These are phyloP conservation scores for Pichia sp. DNA, from an alignment of 1,139 yeast species.

Conservation along the genomic window DNA sequence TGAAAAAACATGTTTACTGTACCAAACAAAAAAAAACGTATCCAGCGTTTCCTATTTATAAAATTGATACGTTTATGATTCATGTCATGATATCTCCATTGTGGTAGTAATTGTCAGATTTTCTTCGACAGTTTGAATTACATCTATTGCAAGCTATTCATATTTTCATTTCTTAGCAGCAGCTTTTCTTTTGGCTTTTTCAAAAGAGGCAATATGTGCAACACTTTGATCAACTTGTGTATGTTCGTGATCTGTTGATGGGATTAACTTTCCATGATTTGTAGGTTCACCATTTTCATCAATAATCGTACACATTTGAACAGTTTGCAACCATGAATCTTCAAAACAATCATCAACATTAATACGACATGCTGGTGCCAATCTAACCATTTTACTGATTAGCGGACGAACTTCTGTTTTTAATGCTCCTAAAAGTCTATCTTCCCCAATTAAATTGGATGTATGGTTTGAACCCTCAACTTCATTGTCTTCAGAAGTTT, in stretches of 20 bases:
- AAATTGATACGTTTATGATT: neutral
- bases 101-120: too few relatives aligned
- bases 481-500: constrained; percentile 6
- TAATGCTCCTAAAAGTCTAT: constrained; percentile 58
- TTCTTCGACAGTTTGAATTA: too few relatives aligned
- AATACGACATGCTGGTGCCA: constrained; percentile 84
- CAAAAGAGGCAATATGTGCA: constrained; percentile 92
- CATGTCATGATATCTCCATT: too few relatives aligned
- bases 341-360: constrained; percentile 74
- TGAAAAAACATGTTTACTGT: neutral
- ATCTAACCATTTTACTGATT: constrained; percentile 67
- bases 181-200: constrained; percentile 57
- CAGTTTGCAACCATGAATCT: constrained; percentile 66
- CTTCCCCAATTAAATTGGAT: constrained; percentile 61
- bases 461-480: constrained; percentile 35
- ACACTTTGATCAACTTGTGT: constrained; percentile 88
- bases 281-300: constrained; percentile 33
- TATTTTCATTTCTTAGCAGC: constrained; percentile 7
- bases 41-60: constrained; percentile 1
- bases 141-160: too few relatives aligned
- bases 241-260: constrained; percentile 56
- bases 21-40: neutral
- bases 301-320: constrained; percentile 57
- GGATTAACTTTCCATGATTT: constrained; percentile 31
- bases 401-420: constrained; percentile 63